phyloP scores from a whole-genome alignment of 2,329 filamentous ascomycete species.

The Pseudocercospora eumusae region DNA sequence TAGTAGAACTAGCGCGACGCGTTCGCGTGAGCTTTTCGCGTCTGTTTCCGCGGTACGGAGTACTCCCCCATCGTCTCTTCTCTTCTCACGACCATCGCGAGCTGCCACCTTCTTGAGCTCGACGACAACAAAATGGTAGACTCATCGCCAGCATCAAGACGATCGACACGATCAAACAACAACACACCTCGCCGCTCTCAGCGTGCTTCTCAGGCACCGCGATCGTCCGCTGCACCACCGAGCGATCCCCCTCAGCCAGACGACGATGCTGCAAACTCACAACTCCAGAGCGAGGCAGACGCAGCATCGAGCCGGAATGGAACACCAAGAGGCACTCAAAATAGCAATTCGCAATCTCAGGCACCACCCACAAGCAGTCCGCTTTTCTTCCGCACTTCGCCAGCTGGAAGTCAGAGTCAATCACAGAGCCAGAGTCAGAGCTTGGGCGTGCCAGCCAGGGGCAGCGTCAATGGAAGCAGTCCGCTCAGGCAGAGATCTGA shows the following conservation, averaged over 20 bases:
- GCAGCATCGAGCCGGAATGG: conserved; percentile 36
- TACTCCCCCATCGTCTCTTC: neutral
- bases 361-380: conserved; percentile 66
- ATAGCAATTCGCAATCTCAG: conserved; percentile 31
- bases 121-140: conserved; percentile 48
- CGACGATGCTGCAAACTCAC: conserved; percentile 38
- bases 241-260: conserved; percentile 42
- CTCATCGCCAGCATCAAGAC: conserved; percentile 62
- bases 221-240: conserved; percentile 38
- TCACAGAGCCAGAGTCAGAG: conserved; percentile 33
- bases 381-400: conserved; percentile 71
- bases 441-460: conserved; percentile 36
- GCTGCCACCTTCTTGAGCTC: neutral
- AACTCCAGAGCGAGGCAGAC: conserved; percentile 46
- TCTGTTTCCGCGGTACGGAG: neutral
- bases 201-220: conserved; percentile 58
- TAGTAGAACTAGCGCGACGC: conserved; percentile 7
- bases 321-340: conserved; percentile 25
- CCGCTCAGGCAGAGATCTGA: conserved; percentile 44
- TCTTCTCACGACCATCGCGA: conserved; percentile 1
- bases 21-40: conserved; percentile 1
- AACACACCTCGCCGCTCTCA: conserved; percentile 49
- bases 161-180: conserved; percentile 55
- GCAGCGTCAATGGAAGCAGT: conserved; percentile 52
- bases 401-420: conserved; percentile 47